phyloP scores from a whole-genome alignment of 83 land plant species.

The Diphasiastrum complanatum region DNA sequence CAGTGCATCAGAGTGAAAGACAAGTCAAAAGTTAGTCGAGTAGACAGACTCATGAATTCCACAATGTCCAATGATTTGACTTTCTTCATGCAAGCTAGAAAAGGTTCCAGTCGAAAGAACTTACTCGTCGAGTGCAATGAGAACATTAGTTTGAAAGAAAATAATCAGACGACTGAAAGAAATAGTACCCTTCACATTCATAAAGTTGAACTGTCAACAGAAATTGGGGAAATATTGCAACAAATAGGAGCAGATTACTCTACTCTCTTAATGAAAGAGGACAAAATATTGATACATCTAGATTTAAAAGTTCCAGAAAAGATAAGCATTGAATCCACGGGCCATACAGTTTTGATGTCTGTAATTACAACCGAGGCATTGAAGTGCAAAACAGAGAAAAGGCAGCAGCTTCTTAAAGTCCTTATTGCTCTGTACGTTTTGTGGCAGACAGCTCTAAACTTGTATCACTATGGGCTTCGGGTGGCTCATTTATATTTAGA shows the following conservation, averaged over 20 bases:
- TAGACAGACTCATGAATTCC: no score
- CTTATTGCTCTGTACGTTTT: background rate
- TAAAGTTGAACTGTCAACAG: background rate
- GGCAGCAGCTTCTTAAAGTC: background rate
- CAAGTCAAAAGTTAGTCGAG: no score
- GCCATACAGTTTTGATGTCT: background rate
- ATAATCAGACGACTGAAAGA: no score
- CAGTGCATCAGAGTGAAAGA: no score
- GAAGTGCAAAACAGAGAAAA: background rate
- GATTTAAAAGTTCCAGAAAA: background rate
- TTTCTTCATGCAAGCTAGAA: no score
- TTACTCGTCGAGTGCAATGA: no score
- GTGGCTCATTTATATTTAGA: background rate
- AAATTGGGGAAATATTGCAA: background rate
- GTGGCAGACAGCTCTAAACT: background rate
- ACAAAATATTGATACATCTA: background rate
- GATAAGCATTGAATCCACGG: background rate
- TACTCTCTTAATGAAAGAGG: background rate
- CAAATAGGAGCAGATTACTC: background rate
- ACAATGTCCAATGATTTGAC: no score
- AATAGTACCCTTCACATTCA: no score
- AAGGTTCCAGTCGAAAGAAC: no score
- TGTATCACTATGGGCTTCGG: background rate
- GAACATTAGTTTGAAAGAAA: no score
- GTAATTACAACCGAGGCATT: background rate